A percentile compares a stretch with the other conserved stretches of the same genome.
phyloP scores from a whole-genome alignment of 2,329 filamentous ascomycete genomes.

The Aphanocladium album region DNA sequence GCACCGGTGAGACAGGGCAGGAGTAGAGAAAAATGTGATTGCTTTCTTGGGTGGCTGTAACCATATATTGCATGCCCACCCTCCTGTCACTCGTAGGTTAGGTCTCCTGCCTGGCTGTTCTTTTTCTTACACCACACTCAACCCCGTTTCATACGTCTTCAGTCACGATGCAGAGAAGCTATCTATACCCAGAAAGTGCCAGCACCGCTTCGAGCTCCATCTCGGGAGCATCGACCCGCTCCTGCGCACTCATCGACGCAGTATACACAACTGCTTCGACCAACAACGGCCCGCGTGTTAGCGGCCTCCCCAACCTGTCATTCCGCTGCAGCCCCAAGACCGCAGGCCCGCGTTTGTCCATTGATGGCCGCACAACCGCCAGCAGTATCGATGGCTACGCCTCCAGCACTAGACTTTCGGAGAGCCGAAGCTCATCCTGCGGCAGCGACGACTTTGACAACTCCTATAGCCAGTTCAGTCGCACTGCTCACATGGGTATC shows the following conservation, averaged over 20 bases:
- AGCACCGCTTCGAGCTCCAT: conserved; percentile 10
- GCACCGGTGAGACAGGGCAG: conserved; percentile 4
- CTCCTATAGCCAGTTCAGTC: conserved; percentile 16
- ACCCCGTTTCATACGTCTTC: background rate
- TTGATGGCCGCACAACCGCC: background rate
- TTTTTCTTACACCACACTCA: background rate
- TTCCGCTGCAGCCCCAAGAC: conserved; percentile 6
- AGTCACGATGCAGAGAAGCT: conserved; percentile 2
- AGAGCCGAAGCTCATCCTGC: background rate
- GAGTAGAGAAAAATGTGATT: background rate
- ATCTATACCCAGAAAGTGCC: conserved; percentile 1
- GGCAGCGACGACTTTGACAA: conserved; percentile 3
- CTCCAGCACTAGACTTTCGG: background rate
- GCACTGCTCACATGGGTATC: conserved; percentile 20
- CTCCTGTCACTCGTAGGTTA: background rate
- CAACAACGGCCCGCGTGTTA: background rate
- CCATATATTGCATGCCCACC: background rate
- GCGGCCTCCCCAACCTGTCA: conserved; percentile 5
- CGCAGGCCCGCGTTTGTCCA: background rate
- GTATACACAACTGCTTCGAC: conserved; percentile 1
- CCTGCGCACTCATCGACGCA: conserved; percentile 7
- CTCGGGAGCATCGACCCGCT: conserved; percentile 5
- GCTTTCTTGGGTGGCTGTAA: background rate
- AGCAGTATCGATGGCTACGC: conserved; percentile 8
- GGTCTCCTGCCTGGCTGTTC: background rate